Base-by-base conservation (phyloP, 352 stramenopile species). In the Phytopythium sindhum region DNA sequence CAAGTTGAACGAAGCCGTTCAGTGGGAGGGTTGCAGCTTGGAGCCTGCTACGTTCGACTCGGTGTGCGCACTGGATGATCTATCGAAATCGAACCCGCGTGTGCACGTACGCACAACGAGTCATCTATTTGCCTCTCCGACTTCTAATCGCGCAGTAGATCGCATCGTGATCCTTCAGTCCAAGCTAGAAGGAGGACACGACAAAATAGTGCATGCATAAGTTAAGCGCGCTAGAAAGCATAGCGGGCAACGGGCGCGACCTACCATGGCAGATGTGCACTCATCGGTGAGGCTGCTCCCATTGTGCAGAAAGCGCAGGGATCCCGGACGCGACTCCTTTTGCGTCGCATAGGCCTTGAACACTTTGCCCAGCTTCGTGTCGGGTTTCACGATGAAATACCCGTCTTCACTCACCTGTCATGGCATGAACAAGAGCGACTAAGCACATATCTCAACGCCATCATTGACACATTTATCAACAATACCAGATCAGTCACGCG, bases 401-500 rank as follows among this genome's bases (percentile, higher is more conserved):
- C 14, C 47, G 47, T 53, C 47, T 26, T 35, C 47, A 24, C 47
- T 53, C 24, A 53, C 24, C 47, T 53, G 11, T 10, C 3, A 48
- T 8, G 41, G 19, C 19, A 41, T 41, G n/a, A n/a, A n/a, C n/a
- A n/a, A n/a, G 35, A 41, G 35, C 35, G 35, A 15, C 35, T 41
- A 14, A 41, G 35, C 17, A 45, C 39, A 45, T 1, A 45, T 17
- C 39, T 11, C 39, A 45, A 15, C 14, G n/a, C n/a, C n/a, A 45
- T 14, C 39, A 44, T 21, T 5, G 19, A n/a, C 42, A 48, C 42
- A 48, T 6, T 21, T 11, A 21, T 8, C 12, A 2, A n/a, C 47
- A 21, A 11, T 53, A 53, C 47, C 23, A 53, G 47, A n/a, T 53
- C 47, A 11, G 47, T 53, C 12, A 53, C 47, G 14, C 47, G 47